Evolutionary conservation across 306 rosid genomes (phyloP), one percentile per base, ranked within the genome.

Genomic region (Vigna unguiculata): DNA sequence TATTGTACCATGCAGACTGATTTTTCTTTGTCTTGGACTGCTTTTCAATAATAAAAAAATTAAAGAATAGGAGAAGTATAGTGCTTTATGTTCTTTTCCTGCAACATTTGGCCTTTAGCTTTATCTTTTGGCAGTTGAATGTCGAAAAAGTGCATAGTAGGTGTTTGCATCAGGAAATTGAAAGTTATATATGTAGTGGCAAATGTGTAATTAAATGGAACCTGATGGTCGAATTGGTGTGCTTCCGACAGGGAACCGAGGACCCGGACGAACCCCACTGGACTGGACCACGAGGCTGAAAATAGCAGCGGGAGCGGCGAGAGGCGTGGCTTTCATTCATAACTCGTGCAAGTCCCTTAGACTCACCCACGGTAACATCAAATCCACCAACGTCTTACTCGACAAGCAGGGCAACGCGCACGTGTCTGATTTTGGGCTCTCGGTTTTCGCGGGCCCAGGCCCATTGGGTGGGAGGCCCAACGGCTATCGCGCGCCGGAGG

Each of bases 251-350:
- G 98, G 97, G 16, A 95, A 95, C 87, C 72, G 98, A 52, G 98
- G 98, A 34, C 98, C 98, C 0, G 97, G 98, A 17, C 60, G 98
- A 75, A 92, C 91, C 81, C 97, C 98, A 46, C 71, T 95, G 81
- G 97, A 95, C 79, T 95, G 98, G 98, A 90, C 96, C 80, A 90
- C 97, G 2, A 78, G 98, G 89, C 91, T 95, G 9, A 92, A 84
- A 63, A 90, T 95, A 59, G 98, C 97, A 38, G 92, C 91, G 1
- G 98, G 95, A 24, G 92, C 93, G 17, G 97, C 96, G 0, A 83
- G 91, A 40, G 98, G 98, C 0, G 34, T 95, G 5, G 87, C 93
- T 15, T 95, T 82, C 62, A 90, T 95, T 74, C 98, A 95, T 80
- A 81, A 36, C 80, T 88, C 98, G 1, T 85, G 93, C 79, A 84